A percentile compares a stretch with the other conserved stretches of the same genome.
These are phyloP conservation scores for Medicago truncatula DNA, from an alignment of 306 rosid species.

Conservation along the genomic window DNA sequence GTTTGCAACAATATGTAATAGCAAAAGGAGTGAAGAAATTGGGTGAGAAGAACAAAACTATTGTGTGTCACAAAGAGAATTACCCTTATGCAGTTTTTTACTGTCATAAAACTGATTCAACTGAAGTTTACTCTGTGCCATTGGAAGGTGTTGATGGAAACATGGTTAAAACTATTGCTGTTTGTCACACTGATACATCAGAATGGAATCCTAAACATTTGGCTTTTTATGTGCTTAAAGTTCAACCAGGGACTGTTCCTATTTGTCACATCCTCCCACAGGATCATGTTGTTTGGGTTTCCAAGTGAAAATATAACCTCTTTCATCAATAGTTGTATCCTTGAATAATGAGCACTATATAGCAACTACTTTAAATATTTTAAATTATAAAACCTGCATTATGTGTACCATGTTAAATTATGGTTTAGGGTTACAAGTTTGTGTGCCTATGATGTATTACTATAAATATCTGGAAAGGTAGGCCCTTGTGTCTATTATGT, in stretches of 20 bases:
- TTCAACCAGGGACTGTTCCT: slow-evolving; percentile 78
- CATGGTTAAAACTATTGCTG: slow-evolving; percentile 64
- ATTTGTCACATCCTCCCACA: slow-evolving; percentile 84
- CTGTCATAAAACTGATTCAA: slow-evolving; percentile 61
- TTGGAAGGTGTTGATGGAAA: slow-evolving; percentile 64
- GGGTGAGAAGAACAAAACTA: slow-evolving; percentile 39
- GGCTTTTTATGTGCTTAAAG: slow-evolving; percentile 77
- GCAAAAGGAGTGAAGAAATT: slow-evolving; percentile 51
- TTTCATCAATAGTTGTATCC: too few species aligned
- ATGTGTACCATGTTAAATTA: too few species aligned
- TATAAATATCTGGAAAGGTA: too few species aligned
- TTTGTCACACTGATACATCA: slow-evolving; percentile 80
- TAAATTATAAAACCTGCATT: too few species aligned
- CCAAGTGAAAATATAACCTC: slow-evolving; percentile 40
- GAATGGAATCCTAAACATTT: slow-evolving; percentile 85
- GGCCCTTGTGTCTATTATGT: too few species aligned
- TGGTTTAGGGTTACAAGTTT: too few species aligned
- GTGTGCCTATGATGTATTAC: too few species aligned
- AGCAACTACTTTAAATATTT: too few species aligned
- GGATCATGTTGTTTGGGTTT: slow-evolving; percentile 79
- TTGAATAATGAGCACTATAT: too few species aligned
- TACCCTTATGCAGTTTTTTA: slow-evolving; percentile 84
- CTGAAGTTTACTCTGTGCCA: slow-evolving; percentile 53
- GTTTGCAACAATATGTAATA: slow-evolving; percentile 56
- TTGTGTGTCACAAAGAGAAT: slow-evolving; percentile 68